These are phyloP conservation scores for Penicillium digitatum DNA, from an alignment of 2,329 filamentous ascomycete species.

Conservation along the genomic window DNA sequence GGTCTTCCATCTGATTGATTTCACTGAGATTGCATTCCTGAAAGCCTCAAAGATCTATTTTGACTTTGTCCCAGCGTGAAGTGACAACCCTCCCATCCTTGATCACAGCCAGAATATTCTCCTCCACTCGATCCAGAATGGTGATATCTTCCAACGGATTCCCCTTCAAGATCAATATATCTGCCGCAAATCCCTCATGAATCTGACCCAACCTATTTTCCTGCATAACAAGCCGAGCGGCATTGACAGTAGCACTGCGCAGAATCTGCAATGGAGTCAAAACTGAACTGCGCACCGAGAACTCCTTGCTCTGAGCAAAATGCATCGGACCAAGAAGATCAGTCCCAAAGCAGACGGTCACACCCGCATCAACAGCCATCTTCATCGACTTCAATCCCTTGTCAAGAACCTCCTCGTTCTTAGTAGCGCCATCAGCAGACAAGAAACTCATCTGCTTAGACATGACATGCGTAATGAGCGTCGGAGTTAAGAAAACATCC, in stretches of 20 bases:
- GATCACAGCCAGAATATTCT: constrained; percentile 49
- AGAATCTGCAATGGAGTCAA: constrained; percentile 46
- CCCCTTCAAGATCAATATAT: constrained; percentile 50
- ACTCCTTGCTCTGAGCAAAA: constrained; percentile 50
- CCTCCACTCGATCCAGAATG: constrained; percentile 49
- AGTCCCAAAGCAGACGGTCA: constrained; percentile 55
- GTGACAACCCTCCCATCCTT: constrained; percentile 52
- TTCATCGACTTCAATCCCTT: constrained; percentile 47
- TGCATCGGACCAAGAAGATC: constrained; percentile 53
- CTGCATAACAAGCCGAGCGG: constrained; percentile 49
- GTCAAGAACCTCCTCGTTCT: constrained; percentile 51
- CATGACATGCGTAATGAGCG: constrained; percentile 52
- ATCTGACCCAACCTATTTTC: constrained; percentile 50
- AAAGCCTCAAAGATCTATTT: background rate
- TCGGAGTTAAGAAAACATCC: constrained; percentile 52
- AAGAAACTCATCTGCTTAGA: constrained; percentile 37
- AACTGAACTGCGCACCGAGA: constrained; percentile 45
- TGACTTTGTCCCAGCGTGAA: constrained; percentile 2
- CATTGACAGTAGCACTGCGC: constrained; percentile 51
- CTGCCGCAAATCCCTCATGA: constrained; percentile 50
- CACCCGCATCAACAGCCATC: constrained; percentile 51
- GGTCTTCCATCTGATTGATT: background rate
- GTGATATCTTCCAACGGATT: constrained; percentile 57
- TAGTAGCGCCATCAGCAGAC: constrained; percentile 40
- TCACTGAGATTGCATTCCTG: background rate